Evolutionary conservation across 169 alveolate genomes (phyloP).

Genomic region (Prorocentrum cordatum): DNA sequence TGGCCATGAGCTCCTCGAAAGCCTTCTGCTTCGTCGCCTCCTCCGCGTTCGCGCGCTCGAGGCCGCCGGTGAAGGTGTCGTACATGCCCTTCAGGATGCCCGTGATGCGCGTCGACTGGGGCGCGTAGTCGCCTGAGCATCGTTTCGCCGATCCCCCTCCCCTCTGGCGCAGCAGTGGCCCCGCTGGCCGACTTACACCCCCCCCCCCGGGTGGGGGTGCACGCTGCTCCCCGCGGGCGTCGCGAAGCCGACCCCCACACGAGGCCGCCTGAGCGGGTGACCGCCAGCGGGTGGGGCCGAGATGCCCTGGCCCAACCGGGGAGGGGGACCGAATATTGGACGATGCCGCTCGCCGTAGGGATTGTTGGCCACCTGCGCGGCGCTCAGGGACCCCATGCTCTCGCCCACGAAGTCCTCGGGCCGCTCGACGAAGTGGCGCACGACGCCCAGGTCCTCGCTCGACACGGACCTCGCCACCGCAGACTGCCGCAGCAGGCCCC

Average conservation of each 20-base stretch:
- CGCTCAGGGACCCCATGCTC: background rate
- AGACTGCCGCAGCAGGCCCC: background rate
- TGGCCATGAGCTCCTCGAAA: background rate
- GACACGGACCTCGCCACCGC: background rate
- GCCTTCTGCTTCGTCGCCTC: background rate
- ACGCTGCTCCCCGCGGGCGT: no score
- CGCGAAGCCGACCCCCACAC: no score
- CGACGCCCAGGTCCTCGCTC: background rate
- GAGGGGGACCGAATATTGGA: no score
- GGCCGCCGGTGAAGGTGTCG: background rate
- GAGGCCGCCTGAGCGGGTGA: no score
- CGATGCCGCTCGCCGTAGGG: no score
- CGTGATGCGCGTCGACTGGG: background rate
- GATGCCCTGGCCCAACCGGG: no score
- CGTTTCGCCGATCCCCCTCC: no score
- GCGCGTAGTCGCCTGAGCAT: background rate
- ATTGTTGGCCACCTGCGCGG: background rate
- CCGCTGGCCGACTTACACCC: no score
- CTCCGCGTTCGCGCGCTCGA: background rate
- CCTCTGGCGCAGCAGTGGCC: no score
- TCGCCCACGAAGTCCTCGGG: background rate
- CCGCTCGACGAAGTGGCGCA: background rate
- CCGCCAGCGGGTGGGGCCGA: no score
- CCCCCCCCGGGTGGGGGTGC: no score
- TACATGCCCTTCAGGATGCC: background rate